Evolutionary conservation across 257 asterid species (phyloP).

Genomic region (Solanum ossicruentum): DNA sequence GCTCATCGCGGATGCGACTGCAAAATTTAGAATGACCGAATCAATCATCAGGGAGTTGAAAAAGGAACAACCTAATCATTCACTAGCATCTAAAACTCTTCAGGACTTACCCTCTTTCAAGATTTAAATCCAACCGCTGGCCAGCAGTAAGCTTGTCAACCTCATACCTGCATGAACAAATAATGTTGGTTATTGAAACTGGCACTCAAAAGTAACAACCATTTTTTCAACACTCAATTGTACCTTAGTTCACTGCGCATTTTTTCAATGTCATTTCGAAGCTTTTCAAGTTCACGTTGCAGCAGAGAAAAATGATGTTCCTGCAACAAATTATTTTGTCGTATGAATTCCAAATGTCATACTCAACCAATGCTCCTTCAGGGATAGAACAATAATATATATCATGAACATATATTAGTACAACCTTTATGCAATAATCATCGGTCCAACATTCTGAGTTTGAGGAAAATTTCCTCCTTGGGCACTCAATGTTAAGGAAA

Average conservation of each 20-base stretch:
- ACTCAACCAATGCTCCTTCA: not conserved
- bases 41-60: not conserved
- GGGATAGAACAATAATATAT: not conserved
- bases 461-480: not conserved
- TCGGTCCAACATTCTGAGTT: not conserved
- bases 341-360: not conserved
- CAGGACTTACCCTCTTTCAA: slow-evolving; percentile 38
- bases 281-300: slow-evolving; percentile 56
- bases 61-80: not conserved
- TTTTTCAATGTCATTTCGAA: slow-evolving; percentile 47
- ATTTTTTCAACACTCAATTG: not conserved
- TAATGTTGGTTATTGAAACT: not conserved
- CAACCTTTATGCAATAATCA: not conserved
- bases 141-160: slow-evolving; percentile 51
- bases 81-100: not conserved
- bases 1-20: slow-evolving; percentile 47
- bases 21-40: not conserved
- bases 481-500: not conserved
- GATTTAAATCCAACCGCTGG: slow-evolving; percentile 59
- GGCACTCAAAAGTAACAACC: not conserved
- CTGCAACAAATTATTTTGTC: slow-evolving; percentile 9
- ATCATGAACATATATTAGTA: not conserved
- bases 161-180: slow-evolving; percentile 32
- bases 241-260: slow-evolving; percentile 60
- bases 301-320: slow-evolving; percentile 56